Evolutionary conservation across 176 grass and related monocot species (phyloP).

Genomic region (Dendrocalamus sinicus): DNA sequence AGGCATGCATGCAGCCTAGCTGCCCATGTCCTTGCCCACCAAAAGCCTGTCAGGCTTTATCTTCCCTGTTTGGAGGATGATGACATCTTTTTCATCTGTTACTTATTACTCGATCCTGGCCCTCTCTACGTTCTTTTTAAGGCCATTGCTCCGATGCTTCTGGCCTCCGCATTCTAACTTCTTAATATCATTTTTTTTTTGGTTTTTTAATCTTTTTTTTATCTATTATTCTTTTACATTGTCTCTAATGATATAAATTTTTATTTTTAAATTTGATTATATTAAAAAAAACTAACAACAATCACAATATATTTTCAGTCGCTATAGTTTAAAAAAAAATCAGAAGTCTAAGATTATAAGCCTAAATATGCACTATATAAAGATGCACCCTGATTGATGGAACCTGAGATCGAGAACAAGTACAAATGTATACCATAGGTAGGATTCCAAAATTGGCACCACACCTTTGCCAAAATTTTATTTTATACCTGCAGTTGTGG

Average conservation of each 20-base stretch:
- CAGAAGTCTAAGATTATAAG: rapidly evolving
- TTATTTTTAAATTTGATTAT: no score
- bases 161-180: no score
- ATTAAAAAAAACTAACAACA: no score
- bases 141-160: no score
- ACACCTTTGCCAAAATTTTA: background rate
- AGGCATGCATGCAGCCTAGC: slow-evolving; percentile 31
- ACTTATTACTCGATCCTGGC: background rate
- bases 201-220: no score
- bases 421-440: background rate
- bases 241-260: no score
- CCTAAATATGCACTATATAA: background rate
- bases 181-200: no score
- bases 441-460: background rate
- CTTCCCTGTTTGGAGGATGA: slow-evolving; percentile 11
- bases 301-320: no score
- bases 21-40: slow-evolving; percentile 39
- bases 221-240: no score
- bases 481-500: background rate
- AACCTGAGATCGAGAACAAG: background rate
- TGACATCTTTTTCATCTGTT: background rate
- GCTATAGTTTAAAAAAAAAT: no score
- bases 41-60: slow-evolving; percentile 29
- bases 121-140: background rate
- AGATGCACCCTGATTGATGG: background rate